Evolutionary conservation across 108 stramenopile species (phyloP), one percentile per base, ranked within the genome.

Genomic region (Stephanodiscus minutulus): DNA sequence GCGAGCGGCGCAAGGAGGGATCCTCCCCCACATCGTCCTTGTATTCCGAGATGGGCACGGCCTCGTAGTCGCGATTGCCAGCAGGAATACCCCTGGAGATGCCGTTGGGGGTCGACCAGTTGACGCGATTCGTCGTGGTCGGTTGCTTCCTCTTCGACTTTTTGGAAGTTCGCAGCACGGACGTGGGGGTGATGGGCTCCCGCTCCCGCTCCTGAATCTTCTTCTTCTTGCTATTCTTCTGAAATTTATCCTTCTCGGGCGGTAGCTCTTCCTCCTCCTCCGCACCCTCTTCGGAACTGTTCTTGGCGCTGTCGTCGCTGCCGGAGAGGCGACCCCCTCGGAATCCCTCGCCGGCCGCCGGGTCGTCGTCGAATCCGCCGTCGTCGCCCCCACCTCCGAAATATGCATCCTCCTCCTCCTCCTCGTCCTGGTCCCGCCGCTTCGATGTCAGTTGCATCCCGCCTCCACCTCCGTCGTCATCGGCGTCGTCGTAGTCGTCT

Each of bases 41-140:
- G 36, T 69, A 82, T 44, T 90, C 85, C 10, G 83, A 72, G 27
- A 91, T 70, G 24, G 93, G 91, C 2, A 89, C 66, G 0, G 76
- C 55, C 43, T 82, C 73, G 62, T 91, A 91, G 9, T 85, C 84
- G 47, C 89, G 61, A 59, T 86, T 84, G 18, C 54, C 87, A 24
- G 68, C 57, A 0, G 88, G 89, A 22, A 83, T 33, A 66, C 92
- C 75, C 72, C 35, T 17, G 81, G 82, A 31, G 79, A 81, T 54
- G 71, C 85, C 41, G 68, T 74, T 72, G 50, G 77, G 77, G 9
- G 77, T 79, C 25, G 65, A 68, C 66, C 64, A 79, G 29, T 79
- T 79, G 58, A 79, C 77, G 33, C 56, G 41, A 41, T 71, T 70
- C 18, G 52, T 66, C 46, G 37, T 28, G 17, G 63, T 58, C 33